These are phyloP conservation scores for Wallacemonas rigidus DNA, from an alignment of 208 protist genomes.

Conservation along the genomic window DNA sequence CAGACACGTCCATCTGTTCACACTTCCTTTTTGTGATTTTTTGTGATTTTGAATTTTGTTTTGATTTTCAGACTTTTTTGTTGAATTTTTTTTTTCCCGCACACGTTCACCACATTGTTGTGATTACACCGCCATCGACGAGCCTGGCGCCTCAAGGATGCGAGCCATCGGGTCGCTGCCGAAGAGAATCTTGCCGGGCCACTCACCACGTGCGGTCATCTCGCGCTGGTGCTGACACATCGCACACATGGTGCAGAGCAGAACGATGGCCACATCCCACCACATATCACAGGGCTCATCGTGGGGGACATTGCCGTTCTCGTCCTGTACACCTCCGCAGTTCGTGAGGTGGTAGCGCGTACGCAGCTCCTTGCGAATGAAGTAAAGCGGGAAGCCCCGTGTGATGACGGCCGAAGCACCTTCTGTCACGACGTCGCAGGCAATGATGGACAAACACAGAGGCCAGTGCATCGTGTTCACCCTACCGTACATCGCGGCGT, in stretches of 20 bases:
- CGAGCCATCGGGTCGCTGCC: neutral
- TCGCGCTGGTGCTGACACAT: slow-evolving; percentile 52
- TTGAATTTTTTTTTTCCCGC: neutral
- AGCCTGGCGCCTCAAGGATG: slow-evolving; percentile 1
- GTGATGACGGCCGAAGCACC: slow-evolving; percentile 1
- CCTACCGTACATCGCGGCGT: slow-evolving; percentile 22
- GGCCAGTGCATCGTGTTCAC: slow-evolving; percentile 21
- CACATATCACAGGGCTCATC: slow-evolving; percentile 19
- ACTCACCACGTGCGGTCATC: slow-evolving; percentile 41
- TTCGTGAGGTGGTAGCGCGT: slow-evolving; percentile 30
- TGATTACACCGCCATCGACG: neutral
- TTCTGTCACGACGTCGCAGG: slow-evolving; percentile 19
- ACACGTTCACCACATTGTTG: neutral
- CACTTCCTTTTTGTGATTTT: too few species aligned
- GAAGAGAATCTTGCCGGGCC: slow-evolving; percentile 37
- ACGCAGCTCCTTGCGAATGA: slow-evolving; percentile 30
- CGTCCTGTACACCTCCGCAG: neutral
- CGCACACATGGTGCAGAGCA: slow-evolving; percentile 31
- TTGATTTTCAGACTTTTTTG: too few species aligned
- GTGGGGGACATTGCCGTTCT: neutral
- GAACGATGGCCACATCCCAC: slow-evolving; percentile 14
- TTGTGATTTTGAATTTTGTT: too few species aligned
- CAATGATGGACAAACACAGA: slow-evolving; percentile 19
- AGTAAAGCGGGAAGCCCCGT: slow-evolving; percentile 10
- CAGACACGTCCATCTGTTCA: too few species aligned